Base-by-base conservation (phyloP, 805 yeast species). In the Pichia manshurica region DNA sequence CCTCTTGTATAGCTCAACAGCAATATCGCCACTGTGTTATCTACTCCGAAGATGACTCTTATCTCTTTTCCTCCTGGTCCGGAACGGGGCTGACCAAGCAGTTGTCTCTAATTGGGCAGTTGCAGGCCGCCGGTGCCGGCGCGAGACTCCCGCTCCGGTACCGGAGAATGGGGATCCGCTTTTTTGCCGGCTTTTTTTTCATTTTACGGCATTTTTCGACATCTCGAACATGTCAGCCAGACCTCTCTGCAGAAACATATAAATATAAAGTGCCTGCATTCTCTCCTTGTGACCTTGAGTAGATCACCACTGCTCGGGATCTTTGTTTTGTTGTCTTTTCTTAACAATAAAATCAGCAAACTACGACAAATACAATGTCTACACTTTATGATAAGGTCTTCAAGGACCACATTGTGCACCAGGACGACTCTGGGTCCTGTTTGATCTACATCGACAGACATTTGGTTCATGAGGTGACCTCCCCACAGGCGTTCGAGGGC, bases 401-500 rank as follows among this genome's bases (percentile, higher is more conserved):
- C 65, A 86, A 83, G 54, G 97, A 86, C 76, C 98, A 93, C 65
- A 72, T 91, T 49, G 99, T 93, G 56, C 90, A 89, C 70, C 74
- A 80, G 62, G 96, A 88, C 58, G 91, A 87, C 46, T 79, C 87
- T 32, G 95, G 95, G 23, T 89, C 96, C 19, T 84, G 78, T 63
- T 74, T 93, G 53, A 69, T 93, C 52, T 93, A 87, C 69, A 91
- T 93, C 51, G 99, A 93, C 70, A 87, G 99, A 70, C 99, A 93
- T 68, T 75, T 93, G 57, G 96, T 93, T 44, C 99, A 93, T 68
- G 99, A 93, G 71, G 99, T 93, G 45, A 93, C 99, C 2, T 91
- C 98, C 25, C 99, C 99, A 32, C 99, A 93, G 70, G 99, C 99
- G 10, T 93, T 93, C 63, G 99, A 93, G 71, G 99, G 99, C 44